Base-by-base conservation (phyloP, 257 asterid genomes). In the Knoxia roxburghii region DNA sequence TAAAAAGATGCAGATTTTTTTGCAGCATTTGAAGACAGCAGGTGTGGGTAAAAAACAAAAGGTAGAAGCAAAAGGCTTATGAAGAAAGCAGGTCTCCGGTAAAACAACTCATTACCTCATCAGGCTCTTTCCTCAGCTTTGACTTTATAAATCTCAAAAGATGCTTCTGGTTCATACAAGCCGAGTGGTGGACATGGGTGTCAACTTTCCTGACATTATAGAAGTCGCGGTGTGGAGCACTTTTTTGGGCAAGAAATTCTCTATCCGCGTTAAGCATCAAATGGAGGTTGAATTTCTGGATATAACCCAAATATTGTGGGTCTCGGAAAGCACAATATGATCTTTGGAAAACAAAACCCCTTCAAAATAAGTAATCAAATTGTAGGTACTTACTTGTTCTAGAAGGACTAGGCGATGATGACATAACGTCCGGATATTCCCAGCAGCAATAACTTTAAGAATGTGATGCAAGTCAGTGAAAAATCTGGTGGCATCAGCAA, bases 91-190 rank as follows among this genome's bases (percentile, higher is more conserved):
- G 10, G 15, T 43, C 61, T 49, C 20, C 64, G 30, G 29, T 32
- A 24, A 67, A 66, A 50, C 46, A 50, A 73, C 70, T 43, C 21
- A 50, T 57, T 75, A 93, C 99, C 97, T 93, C 97, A 56, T 85
- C 99, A 27, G 99, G 99, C 77, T 93, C 99, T 84, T 93, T 93
- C 85, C 95, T 83, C 85, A 93, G 76, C 82, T 93, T 93, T 9
- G 97, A 90, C 77, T 93, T 93, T 40, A 93, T 93, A 75, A 93
- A 93, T 85, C 97, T 80, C 71, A 93, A 68, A 64, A 93, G 91
- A 81, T 93, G 99, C 75, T 93, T 93, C 82, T 93, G 99, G 82
- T 93, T 93, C 99, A 93, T 93, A 84, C 99, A 93, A 56, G 99
- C 99, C 24, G 99, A 93, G 82, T 93, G 99, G 79, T 93, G 99